Evolutionary conservation across 257 asterid genomes (phyloP), one percentile per base, ranked within the genome.

Genomic region (Petunia axillaris): DNA sequence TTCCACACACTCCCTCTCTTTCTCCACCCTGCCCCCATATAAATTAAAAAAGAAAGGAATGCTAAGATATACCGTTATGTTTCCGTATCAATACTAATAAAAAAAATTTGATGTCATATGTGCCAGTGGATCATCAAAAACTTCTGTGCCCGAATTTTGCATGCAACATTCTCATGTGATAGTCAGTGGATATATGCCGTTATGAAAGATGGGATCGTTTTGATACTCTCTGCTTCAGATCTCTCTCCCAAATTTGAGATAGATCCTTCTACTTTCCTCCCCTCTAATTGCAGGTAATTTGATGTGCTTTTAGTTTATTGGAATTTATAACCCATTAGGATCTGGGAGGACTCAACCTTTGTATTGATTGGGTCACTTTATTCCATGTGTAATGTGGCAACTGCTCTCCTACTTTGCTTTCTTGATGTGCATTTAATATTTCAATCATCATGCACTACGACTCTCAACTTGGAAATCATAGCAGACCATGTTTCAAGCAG

Each of bases 111-210:
- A 48, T 76, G 39, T 55, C 55, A 57, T 5, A 40, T 11, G 44
- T 36, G 8, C 13, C 83, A 91, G 97, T 92, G 98, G 97, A 85
- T 89, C 16, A 85, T 92, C 36, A 91, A 91, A 75, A 86, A 90
- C 79, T 91, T 89, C 46, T 89, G 93, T 59, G 88, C 93, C 0
- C 83, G 93, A 84, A 90, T 93, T 57, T 81, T 85, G 37, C 87
- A 89, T 70, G 98, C 97, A 11, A 81, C 93, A 1, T 86, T 89
- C 53, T 93, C 98, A 25, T 85, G 93, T 37, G 93, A 92, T 64
- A 60, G 88, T 76, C 75, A 85, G 80, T 79, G 84, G 80, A 85
- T 92, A 3, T 93, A 91, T 77, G 92, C 91, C 70, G 83, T 86
- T 14, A 85, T 92, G 93, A 88, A 80, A 81, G 93, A 87, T 44